Evolutionary conservation across 306 rosid species (phyloP).

Genomic region (Amphicarpaea edgeworthii): DNA sequence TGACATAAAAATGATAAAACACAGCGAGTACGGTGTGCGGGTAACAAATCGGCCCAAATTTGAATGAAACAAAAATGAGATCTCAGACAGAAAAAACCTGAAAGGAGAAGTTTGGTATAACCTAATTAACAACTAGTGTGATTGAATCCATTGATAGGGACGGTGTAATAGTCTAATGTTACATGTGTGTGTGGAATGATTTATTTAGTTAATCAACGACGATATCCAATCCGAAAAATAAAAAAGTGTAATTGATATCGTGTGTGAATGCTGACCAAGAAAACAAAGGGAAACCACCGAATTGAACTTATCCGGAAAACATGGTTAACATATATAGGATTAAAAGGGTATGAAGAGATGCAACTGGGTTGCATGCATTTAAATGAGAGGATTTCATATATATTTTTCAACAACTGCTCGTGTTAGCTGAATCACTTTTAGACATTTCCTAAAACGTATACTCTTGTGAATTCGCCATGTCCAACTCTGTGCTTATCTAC

Average conservation of each 20-base stretch:
- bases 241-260: conserved; percentile 4
- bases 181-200: no score
- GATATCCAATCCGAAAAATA: no score
- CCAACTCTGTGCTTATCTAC: conserved; percentile 50
- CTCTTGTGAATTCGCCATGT: conserved; percentile 6
- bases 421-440: conserved; percentile 17
- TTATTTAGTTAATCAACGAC: no score
- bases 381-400: neutral
- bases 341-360: conserved; percentile 29
- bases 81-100: neutral
- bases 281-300: neutral
- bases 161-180: no score
- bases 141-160: no score
- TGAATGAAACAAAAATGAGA: conserved; percentile 2
- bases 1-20: no score
- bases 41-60: neutral
- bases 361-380: neutral
- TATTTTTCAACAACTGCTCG: conserved; percentile 13
- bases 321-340: neutral
- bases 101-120: neutral
- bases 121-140: no score
- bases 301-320: conserved; percentile 34
- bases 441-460: conserved; percentile 3
- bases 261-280: conserved; percentile 22
- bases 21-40: no score